Evolutionary conservation across 306 rosid species (phyloP), one percentile per base, ranked within the genome.

Genomic region (Phaseolus lunatus): DNA sequence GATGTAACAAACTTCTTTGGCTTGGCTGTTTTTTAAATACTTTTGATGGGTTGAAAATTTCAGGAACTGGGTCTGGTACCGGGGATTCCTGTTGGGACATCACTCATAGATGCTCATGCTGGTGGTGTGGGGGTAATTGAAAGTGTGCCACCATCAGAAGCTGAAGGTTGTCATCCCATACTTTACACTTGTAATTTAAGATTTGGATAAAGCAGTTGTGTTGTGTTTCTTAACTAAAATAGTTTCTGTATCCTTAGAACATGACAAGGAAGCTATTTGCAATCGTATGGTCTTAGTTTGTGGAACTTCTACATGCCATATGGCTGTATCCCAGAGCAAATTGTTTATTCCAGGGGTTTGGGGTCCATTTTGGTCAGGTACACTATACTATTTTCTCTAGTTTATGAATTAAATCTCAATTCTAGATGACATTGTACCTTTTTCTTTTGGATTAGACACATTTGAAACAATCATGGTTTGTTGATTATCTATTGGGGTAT

Each of bases 331-430:
- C 22, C 87, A 31, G 79, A 83, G 83, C 83, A 95, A 92, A 85
- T 90, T 95, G 73, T 90, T 92, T 86, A 89, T 92, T 85, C 99
- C 93, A 29, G 99, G 99, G 80, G 95, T 95, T 75, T 95, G 98
- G 98, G 98, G 98, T n/a, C 98, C 98, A 20, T 95, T 88, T 84
- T 95, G 97, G 98, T 95, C 98, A 88, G 98, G 98, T 92, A 86
- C 39, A 23, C 29, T 62, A 29, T 45, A 43, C 59, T 8, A 61
- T 44, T 63, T 78, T 79, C 27, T 76, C 77, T 70, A 61, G 24
- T 81, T 31, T 78, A 62, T 72, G 72, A 41, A 57, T 48, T 57
- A 66, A 65, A 57, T 70, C 50, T 66, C 45, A 41, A 61, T 43
- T 56, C 44, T 39, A 56, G 74, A 59, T 13, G 35, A 41, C 59